Evolutionary conservation across 148 eudicot species (phyloP).

Genomic region (Silene latifolia): DNA sequence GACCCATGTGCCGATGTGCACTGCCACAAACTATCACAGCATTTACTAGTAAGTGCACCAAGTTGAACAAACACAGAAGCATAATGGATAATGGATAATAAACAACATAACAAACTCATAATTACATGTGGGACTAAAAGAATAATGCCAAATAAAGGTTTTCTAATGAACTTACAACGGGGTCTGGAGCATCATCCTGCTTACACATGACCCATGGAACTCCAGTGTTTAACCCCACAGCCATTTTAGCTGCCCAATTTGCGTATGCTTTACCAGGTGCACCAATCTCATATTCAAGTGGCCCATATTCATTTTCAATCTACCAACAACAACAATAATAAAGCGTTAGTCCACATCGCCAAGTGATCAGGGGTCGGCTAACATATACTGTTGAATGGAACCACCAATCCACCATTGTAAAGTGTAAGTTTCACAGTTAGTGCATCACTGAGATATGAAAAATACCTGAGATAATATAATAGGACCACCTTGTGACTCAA

Average conservation of each 20-base stretch:
- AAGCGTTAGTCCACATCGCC: neutral
- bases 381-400: neutral
- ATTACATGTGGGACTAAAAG: neutral
- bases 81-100: no score
- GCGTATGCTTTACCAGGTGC: conserved; percentile 64
- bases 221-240: conserved; percentile 69
- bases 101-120: no score
- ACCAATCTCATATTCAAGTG: conserved; percentile 61
- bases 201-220: conserved; percentile 99
- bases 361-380: neutral
- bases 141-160: conserved; percentile 1
- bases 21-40: neutral
- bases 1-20: conserved; percentile 43
- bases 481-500: conserved; percentile 92
- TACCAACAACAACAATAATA: conserved; percentile 22
- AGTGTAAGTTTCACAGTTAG: neutral
- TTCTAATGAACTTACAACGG: conserved; percentile 51
- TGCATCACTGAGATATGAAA: no score
- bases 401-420: neutral
- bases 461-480: conserved; percentile 91
- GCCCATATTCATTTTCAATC: conserved; percentile 99
- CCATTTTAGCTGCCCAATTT: conserved; percentile 96
- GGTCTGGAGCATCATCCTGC: conserved; percentile 97
- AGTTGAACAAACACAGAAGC: no score
- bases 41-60: no score